These are phyloP conservation scores for Anastatica hierochuntica DNA, from an alignment of 345 rosid species.

Conservation along the genomic window DNA sequence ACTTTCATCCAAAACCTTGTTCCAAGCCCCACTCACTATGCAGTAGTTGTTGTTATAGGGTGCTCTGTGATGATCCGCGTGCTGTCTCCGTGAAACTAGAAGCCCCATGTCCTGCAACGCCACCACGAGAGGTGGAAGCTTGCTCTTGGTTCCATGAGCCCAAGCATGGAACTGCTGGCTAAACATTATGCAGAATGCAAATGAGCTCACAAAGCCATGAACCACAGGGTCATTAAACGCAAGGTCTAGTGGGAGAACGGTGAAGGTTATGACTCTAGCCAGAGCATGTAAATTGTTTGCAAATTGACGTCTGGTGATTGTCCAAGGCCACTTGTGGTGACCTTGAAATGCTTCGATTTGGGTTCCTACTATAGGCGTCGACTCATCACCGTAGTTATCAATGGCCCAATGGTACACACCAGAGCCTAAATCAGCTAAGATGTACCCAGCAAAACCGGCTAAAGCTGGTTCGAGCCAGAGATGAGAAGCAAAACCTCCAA, in stretches of 20 bases:
- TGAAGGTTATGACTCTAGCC: constrained; percentile 40
- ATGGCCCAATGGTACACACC: constrained; percentile 87
- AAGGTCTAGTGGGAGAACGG: constrained; percentile 47
- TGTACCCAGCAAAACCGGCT: constrained; percentile 53
- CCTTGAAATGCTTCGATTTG: constrained; percentile 74
- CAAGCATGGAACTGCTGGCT: constrained; percentile 85
- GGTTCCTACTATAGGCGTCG: constrained; percentile 51
- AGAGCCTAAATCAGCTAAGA: constrained; percentile 63
- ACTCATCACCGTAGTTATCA: constrained; percentile 63
- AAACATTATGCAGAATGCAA: constrained; percentile 61
- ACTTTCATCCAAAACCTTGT: constrained; percentile 40
- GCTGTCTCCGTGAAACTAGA: constrained; percentile 53
- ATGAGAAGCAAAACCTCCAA: constrained; percentile 33
- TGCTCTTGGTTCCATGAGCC: constrained; percentile 82
- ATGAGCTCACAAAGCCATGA: constrained; percentile 41
- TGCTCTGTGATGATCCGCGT: constrained; percentile 52
- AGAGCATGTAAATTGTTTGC: constrained; percentile 67
- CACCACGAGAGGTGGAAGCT: constrained; percentile 48
- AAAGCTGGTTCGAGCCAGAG: constrained; percentile 43
- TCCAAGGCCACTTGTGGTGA: constrained; percentile 86
- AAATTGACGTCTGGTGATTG: constrained; percentile 57
- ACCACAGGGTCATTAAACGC: constrained; percentile 31
- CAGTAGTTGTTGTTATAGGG: constrained; percentile 74
- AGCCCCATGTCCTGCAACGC: constrained; percentile 55
- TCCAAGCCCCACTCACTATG: constrained; percentile 75